A percentile compares a stretch with the other conserved stretches of the same genome.
Evolutionary conservation across 345 rosid species (phyloP).

Genomic region (Isatis tinctoria): DNA sequence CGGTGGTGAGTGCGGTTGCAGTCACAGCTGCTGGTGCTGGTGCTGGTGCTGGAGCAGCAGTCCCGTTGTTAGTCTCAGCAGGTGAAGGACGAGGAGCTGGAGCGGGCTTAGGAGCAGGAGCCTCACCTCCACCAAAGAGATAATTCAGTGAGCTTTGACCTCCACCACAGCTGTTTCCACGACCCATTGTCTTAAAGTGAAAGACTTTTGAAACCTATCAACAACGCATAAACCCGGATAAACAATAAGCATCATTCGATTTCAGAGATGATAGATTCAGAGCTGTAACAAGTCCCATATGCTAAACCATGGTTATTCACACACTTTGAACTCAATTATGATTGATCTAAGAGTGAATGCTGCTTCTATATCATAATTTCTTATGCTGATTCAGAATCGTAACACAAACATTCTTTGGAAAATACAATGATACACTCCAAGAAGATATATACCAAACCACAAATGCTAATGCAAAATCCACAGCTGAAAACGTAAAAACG

Average conservation of each 20-base stretch:
- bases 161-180: slow-evolving; percentile 77
- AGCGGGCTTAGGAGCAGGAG: slow-evolving; percentile 32
- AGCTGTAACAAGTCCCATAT: not conserved
- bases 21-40: slow-evolving; percentile 2
- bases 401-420: too few species aligned
- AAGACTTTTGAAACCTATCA: not conserved
- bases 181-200: slow-evolving; percentile 48
- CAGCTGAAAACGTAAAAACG: not conserved
- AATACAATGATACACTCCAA: not conserved
- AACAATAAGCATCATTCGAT: not conserved
- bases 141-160: slow-evolving; percentile 85
- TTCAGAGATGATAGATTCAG: not conserved
- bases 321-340: too few species aligned
- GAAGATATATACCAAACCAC: not conserved
- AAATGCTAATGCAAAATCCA: not conserved
- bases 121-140: slow-evolving; percentile 64
- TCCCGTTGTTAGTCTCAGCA: slow-evolving; percentile 18
- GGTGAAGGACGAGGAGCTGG: slow-evolving; percentile 31
- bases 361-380: not conserved
- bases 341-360: not conserved
- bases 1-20: slow-evolving; percentile 19
- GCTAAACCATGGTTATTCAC: too few species aligned
- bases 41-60: not conserved
- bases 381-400: too few species aligned
- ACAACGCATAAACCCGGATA: too few species aligned